These are phyloP conservation scores for Pythium periplocum DNA, from an alignment of 352 stramenopile genomes.

Conservation along the genomic window DNA sequence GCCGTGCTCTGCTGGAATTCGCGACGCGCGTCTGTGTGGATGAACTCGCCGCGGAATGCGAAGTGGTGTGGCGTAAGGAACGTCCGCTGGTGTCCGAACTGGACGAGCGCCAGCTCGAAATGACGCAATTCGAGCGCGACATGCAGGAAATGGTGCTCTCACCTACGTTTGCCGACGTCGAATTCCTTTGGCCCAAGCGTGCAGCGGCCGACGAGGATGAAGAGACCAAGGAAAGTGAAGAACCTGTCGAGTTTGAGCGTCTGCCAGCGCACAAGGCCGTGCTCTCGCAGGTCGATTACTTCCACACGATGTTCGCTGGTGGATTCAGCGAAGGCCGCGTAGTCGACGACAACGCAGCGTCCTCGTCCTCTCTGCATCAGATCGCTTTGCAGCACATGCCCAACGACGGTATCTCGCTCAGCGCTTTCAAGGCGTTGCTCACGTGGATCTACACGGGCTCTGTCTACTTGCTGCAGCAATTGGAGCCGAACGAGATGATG, in stretches of 20 bases:
- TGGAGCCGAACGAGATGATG: constrained; percentile 63
- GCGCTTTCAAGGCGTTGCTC: constrained; percentile 56
- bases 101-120: constrained; percentile 20
- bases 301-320: constrained; percentile 77
- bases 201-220: constrained; percentile 7
- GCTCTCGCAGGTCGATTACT: constrained; percentile 75
- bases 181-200: constrained; percentile 66
- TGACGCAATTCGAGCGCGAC: constrained; percentile 42
- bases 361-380: constrained; percentile 25
- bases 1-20: constrained; percentile 44
- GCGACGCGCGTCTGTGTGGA: constrained; percentile 50
- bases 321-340: constrained; percentile 65
- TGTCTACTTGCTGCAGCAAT: constrained; percentile 29
- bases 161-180: constrained; percentile 48
- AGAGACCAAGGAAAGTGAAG: constrained; percentile 15
- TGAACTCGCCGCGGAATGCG: constrained; percentile 34
- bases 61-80: constrained; percentile 52
- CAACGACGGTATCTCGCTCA: constrained; percentile 57
- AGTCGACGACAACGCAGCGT: not conserved
- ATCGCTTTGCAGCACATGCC: constrained; percentile 72
- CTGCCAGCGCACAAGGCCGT: constrained; percentile 68
- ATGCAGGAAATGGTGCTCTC: constrained; percentile 49
- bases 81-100: constrained; percentile 3
- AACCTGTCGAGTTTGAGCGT: constrained; percentile 16
- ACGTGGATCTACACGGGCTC: constrained; percentile 72